These are phyloP conservation scores for Omphalea diandra DNA, from an alignment of 441 rosid genomes.

Conservation along the genomic window DNA sequence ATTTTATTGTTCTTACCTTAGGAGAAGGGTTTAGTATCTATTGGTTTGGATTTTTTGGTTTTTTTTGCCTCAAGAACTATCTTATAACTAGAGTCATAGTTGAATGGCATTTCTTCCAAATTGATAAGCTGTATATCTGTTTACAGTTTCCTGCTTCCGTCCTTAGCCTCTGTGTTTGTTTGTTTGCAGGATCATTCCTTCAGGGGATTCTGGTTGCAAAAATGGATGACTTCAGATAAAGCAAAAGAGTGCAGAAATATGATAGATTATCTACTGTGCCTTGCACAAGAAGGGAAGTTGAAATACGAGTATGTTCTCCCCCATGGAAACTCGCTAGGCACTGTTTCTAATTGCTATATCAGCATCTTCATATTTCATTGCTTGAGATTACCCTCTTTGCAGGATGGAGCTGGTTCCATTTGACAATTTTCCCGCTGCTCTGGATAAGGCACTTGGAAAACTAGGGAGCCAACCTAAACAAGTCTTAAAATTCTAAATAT, in stretches of 20 bases:
- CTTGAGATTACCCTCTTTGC: constrained; percentile 22
- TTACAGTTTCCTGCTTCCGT: background rate
- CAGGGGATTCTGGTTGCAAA: constrained; percentile 93
- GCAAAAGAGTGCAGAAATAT: constrained; percentile 59
- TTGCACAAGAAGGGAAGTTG: constrained; percentile 60
- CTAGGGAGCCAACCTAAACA: constrained; percentile 85
- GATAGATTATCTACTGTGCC: constrained; percentile 71
- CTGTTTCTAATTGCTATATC: background rate
- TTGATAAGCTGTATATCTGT: background rate
- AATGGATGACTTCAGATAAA: constrained; percentile 60
- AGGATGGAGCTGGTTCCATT: constrained; percentile 77
- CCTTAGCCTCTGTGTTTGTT: background rate
- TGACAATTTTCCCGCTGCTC: constrained; percentile 51
- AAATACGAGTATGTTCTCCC: constrained; percentile 66
- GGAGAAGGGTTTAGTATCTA: no score
- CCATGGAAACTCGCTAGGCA: background rate
- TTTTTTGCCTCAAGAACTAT: background rate
- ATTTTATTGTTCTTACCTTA: no score
- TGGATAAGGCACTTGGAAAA: constrained; percentile 73
- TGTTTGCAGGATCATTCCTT: constrained; percentile 62
- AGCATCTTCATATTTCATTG: background rate
- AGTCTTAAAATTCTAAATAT: constrained; percentile 61
- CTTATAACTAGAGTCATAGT: background rate
- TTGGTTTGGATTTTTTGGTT: no score
- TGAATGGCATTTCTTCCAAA: background rate